Evolutionary conservation across 768 basidiomycete species (phyloP), one percentile per base, ranked within the genome.

Genomic region (Rhizopogon sp.): DNA sequence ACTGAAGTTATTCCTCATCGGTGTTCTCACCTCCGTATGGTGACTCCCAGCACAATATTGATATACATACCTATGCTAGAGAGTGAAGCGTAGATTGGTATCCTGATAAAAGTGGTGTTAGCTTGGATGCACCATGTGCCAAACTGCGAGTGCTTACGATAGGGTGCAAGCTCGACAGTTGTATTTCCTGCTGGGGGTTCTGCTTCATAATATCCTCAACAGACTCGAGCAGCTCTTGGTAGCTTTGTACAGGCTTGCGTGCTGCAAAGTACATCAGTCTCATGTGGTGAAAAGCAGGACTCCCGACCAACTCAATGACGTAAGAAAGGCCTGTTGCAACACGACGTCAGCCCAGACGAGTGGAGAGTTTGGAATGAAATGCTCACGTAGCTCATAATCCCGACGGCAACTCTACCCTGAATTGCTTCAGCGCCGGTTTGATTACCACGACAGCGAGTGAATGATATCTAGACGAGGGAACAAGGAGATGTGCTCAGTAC

Each of bases 321-420:
- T 71, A 45, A 86, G 75, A 61, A 88, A 85, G 0, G 86, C 87
- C 86, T 90, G 50, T 16, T 29, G 14, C 31, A 31, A n/a, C 39
- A 25, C 31, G 37, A 51, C 14, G 41, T 67, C 11, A 62, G 50
- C 22, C 16, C 1, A 33, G 5, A n/a, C 9, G 4, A 8, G 22
- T 10, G 14, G 33, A 9, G 3, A 35, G 7, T 17, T 2, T 35
- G 14, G 11, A 6, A 17, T 13, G n/a, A 16, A 51, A 53, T 31
- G 71, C 86, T 47, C 64, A 88, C 88, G 69, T 86, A 77, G 67
- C 87, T 88, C 85, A 90, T 90, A 3, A 88, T 89, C 3, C 89
- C 89, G 6, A 87, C 83, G 0, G 88, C 85, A 3, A 80, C 72
- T 20, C 85, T 85, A 22, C 74, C 76, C 29, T 79, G 73, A 50